A percentile compares a stretch with the other conserved stretches of the same genome.
These are phyloP conservation scores for Desmodesmus armatus DNA, from an alignment of 139 green algal species.

Conservation along the genomic window DNA sequence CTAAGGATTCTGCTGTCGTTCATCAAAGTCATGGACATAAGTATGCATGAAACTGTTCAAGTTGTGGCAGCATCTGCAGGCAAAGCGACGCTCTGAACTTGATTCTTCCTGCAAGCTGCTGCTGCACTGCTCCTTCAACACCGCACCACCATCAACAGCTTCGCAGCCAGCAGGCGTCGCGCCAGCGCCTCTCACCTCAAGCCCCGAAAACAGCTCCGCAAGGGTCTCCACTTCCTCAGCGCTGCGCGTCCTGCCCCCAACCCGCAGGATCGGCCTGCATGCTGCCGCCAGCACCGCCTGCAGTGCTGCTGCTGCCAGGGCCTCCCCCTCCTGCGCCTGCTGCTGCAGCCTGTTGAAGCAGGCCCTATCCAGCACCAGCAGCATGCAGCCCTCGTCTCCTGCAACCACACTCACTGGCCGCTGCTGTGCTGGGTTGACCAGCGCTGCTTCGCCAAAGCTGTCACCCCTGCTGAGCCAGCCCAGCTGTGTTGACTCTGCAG, in stretches of 20 bases:
- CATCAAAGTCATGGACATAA: no score
- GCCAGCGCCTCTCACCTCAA: slow-evolving; percentile 57
- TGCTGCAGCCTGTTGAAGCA: slow-evolving; percentile 5
- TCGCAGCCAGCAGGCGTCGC: no score
- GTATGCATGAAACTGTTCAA: no score
- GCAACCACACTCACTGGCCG: slow-evolving; percentile 8
- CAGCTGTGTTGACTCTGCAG: slow-evolving; percentile 28
- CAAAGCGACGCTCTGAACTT: no score
- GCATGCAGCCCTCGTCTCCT: slow-evolving; percentile 22
- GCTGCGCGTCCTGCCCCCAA: slow-evolving; percentile 26
- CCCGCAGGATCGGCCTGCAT: slow-evolving; percentile 39
- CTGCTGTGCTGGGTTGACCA: slow-evolving; percentile 10
- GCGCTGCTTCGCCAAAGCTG: slow-evolving; percentile 29
- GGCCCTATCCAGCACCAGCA: slow-evolving; percentile 29
- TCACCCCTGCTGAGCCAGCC: slow-evolving; percentile 37
- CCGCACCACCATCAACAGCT: neutral
- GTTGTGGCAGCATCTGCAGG: no score
- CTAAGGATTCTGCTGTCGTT: no score
- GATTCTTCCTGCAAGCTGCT: neutral
- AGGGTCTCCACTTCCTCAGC: slow-evolving; percentile 48
- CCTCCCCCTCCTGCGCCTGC: neutral
- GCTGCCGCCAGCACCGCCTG: slow-evolving; percentile 47
- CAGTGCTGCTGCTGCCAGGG: neutral
- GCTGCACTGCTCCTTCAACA: neutral
- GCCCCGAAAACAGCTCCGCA: slow-evolving; percentile 36